These are phyloP conservation scores for Phytophthora nicotianae DNA, from an alignment of 352 stramenopile species.

Conservation along the genomic window DNA sequence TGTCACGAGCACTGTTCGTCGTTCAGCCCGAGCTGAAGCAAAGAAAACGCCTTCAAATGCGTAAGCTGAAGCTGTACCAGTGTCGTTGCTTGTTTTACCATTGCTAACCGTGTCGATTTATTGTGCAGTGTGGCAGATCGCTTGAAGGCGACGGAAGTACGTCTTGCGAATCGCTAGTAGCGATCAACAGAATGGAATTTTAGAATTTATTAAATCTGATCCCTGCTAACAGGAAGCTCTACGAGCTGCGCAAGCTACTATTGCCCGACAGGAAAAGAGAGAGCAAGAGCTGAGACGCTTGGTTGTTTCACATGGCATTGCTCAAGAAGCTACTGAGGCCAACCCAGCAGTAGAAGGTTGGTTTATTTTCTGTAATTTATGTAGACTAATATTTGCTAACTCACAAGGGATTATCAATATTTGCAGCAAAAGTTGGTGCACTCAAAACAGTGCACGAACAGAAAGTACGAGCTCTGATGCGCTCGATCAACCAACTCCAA, in stretches of 20 bases:
- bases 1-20: constrained; percentile 11
- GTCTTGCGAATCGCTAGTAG: background rate
- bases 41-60: constrained; percentile 44
- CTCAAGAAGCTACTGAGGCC: constrained; percentile 30
- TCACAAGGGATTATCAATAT: background rate
- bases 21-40: constrained; percentile 30
- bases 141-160: constrained; percentile 57
- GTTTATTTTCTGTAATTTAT: background rate
- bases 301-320: constrained; percentile 49
- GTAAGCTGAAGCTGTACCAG: constrained; percentile 18
- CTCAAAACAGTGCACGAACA: constrained; percentile 72
- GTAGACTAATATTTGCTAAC: background rate
- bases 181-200: background rate
- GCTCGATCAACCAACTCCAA: constrained; percentile 84
- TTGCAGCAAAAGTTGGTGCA: constrained; percentile 63
- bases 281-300: constrained; percentile 64
- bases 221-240: constrained; percentile 48
- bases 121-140: constrained; percentile 49
- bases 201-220: background rate
- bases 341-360: constrained; percentile 55
- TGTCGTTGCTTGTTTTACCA: background rate
- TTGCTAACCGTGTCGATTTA: background rate
- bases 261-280: constrained; percentile 63
- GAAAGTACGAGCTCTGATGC: constrained; percentile 87
- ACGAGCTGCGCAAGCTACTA: constrained; percentile 54